Evolutionary conservation across 345 rosid genomes (phyloP).

Genomic region (Eucalyptus fibrosa): DNA sequence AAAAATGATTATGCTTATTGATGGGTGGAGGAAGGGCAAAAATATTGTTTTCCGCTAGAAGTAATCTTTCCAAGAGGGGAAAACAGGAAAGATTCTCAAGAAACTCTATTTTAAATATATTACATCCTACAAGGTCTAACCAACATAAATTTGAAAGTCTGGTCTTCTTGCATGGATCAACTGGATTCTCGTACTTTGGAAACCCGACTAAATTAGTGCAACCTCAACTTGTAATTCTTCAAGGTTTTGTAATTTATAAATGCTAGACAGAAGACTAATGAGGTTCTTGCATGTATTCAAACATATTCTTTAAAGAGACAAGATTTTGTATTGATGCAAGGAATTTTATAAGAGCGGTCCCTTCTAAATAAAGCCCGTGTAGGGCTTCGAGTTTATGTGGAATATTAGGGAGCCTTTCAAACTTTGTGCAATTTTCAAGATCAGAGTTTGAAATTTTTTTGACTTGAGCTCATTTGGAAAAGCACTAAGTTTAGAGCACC

Average conservation of each 20-base stretch:
- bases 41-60: no score
- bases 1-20: accelerated
- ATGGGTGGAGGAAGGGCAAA: no score
- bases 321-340: neutral
- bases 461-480: neutral
- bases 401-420: neutral
- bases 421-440: accelerated
- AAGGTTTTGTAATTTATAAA: no score
- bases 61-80: accelerated
- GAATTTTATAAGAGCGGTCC: neutral
- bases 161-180: accelerated
- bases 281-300: neutral
- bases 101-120: no score
- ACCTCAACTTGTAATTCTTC: accelerated
- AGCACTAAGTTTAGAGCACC: neutral
- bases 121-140: accelerated
- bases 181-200: no score
- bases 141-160: accelerated
- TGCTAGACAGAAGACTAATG: neutral
- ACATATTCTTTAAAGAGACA: accelerated
- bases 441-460: accelerated
- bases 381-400: neutral
- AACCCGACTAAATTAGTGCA: no score
- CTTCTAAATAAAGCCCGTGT: accelerated
- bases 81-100: no score